Evolutionary conservation across 1,284 basidiomycete genomes (phyloP), one percentile per base, ranked within the genome.

Genomic region (Ustilago cynodontis): DNA sequence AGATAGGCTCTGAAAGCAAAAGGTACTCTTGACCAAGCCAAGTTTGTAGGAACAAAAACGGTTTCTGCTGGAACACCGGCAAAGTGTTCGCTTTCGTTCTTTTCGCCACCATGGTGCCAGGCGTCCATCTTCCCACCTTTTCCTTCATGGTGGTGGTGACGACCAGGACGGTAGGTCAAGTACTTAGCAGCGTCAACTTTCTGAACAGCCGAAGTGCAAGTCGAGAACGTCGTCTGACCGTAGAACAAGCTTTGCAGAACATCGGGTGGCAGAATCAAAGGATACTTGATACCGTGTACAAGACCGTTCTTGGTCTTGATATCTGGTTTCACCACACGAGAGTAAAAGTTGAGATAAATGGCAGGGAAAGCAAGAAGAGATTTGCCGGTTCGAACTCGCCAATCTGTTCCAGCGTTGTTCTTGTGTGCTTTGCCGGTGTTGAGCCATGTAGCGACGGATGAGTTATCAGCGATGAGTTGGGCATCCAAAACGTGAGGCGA

Each of bases 41-140:
- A 83, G 82, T 92, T 92, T 55, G 88, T 88, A 0, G 92, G 92
- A 1, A 89, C 90, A 80, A 93, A 92, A 47, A 90, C 74, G 0
- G 92, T 92, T 11, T 90, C 88, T 9, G 90, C 87, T 0, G 88
- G 84, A 13, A 88, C 83, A 10, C 92, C 91, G 52, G 86, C 76
- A 22, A 68, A 66, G 52, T 57, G 50, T 24, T 37, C 59, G 60
- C 56, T 31, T 26, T 53, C 61, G 55, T 49, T 49, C 26, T 49
- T 49, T 10, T 9, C 14, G 3, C 43, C 47, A 4, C 20, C 6
- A 24, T 68, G 58, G 29, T 65, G 60, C 59, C 58, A 59, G 14
- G 59, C 55, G 16, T 56, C 24, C 59, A 65, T 64, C 37, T 86
- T 81, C 2, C 20, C 55, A 18, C n/a, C 35, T 26, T 79, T 85